These are phyloP conservation scores for Colletotrichum salicis DNA, from an alignment of 2,329 filamentous ascomycete species.

Conservation along the genomic window DNA sequence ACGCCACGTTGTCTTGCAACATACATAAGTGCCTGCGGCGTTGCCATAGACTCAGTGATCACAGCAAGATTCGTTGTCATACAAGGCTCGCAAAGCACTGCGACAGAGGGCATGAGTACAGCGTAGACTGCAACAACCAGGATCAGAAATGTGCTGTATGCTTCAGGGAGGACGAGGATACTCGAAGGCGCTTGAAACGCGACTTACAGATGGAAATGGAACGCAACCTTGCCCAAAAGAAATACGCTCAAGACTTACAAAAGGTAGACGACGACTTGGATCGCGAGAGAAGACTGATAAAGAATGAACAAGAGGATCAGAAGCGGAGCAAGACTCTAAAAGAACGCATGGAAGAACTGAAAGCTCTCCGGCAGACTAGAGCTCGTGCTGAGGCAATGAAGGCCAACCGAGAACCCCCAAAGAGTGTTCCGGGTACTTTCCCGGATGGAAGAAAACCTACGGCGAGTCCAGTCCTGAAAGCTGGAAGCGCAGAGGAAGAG, in stretches of 20 bases:
- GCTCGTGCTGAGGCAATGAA: conserved; percentile 34
- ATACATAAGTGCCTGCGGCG: conserved; percentile 66
- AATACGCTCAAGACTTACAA: conserved; percentile 57
- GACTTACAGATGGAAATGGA: conserved; percentile 62
- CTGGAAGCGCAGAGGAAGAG: conserved; percentile 55
- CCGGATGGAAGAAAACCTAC: no score
- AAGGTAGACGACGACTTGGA: conserved; percentile 65
- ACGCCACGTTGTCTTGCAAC: conserved; percentile 54
- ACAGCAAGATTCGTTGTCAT: conserved; percentile 57
- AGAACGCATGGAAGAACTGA: conserved; percentile 60
- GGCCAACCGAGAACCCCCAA: conserved; percentile 8
- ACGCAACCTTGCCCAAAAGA: conserved; percentile 54
- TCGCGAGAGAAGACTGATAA: conserved; percentile 54
- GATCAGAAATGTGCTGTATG: conserved; percentile 63
- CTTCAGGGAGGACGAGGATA: conserved; percentile 57
- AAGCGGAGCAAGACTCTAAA: conserved; percentile 54
- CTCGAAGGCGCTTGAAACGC: conserved; percentile 53
- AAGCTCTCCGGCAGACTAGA: conserved; percentile 48
- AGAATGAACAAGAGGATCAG: conserved; percentile 56
- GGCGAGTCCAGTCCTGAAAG: not conserved
- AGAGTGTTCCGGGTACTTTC: not conserved
- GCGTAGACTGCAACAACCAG: conserved; percentile 55
- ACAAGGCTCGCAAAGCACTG: conserved; percentile 58
- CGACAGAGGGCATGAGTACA: conserved; percentile 58
- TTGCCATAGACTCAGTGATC: conserved; percentile 72